These are phyloP conservation scores for Morella rubra DNA, from an alignment of 306 rosid genomes.

Conservation along the genomic window DNA sequence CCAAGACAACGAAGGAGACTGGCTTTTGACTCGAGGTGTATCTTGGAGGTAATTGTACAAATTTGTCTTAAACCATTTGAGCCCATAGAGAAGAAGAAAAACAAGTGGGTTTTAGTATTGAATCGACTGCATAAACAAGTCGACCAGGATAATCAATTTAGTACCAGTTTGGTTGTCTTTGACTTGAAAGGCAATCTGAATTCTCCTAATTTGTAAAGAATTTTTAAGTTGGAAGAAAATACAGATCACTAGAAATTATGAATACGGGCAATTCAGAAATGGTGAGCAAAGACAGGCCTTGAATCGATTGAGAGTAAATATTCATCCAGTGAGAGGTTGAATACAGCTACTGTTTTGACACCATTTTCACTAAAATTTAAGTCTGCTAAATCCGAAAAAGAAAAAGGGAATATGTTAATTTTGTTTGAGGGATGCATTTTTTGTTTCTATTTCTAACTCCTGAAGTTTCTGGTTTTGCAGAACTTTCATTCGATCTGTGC, in stretches of 20 bases:
- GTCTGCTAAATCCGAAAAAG: not conserved
- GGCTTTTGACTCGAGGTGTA: slow-evolving; percentile 74
- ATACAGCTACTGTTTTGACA: too few relatives aligned
- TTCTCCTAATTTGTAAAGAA: not conserved
- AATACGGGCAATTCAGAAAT: not conserved
- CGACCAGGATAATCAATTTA: not conserved
- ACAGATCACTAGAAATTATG: not conserved
- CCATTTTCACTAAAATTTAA: not conserved
- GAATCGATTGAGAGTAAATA: too few relatives aligned
- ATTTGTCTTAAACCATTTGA: not conserved
- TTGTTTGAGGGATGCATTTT: not conserved
- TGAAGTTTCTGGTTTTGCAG: slow-evolving; percentile 34
- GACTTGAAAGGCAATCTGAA: not conserved
- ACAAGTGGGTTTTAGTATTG: not conserved
- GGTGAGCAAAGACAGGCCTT: not conserved
- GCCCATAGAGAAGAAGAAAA: not conserved
- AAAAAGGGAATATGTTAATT: not conserved
- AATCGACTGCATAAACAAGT: not conserved
- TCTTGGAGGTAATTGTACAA: slow-evolving; percentile 67
- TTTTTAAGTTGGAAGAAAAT: too few relatives aligned
- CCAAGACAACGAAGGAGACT: slow-evolving; percentile 77
- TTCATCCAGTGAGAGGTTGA: too few relatives aligned
- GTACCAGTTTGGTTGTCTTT: not conserved
- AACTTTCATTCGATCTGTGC: slow-evolving; percentile 49
- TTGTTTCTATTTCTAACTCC: not conserved